Percentiles rank a stretch among this genome's conserved stretches.
Evolutionary conservation across 2,329 filamentous ascomycete species (phyloP).

Genomic region (Aspergillus quadricinctus): DNA sequence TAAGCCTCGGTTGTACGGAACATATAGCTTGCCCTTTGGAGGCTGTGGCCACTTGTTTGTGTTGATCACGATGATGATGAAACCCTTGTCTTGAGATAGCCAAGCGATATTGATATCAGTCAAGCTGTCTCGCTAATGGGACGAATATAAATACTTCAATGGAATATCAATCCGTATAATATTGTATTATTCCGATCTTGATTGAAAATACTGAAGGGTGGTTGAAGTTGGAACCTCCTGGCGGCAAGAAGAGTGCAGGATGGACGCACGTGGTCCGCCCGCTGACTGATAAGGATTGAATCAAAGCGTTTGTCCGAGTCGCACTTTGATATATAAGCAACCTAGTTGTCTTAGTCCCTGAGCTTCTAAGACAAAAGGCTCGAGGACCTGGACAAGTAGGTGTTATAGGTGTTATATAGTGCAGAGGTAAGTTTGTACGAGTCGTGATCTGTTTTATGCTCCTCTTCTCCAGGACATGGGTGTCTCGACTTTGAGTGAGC

Average conservation of each 20-base stretch:
- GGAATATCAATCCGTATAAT: neutral
- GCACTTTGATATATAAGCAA: neutral
- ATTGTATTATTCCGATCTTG: neutral
- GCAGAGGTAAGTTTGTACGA: neutral
- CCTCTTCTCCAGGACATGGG: neutral
- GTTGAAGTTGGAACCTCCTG: neutral
- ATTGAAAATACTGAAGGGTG: neutral
- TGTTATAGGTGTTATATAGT: neutral
- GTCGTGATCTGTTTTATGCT: neutral
- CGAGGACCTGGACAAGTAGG: neutral
- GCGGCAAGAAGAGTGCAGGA: neutral
- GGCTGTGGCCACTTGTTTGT: neutral
- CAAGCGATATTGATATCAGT: neutral
- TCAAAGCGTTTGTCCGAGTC: neutral
- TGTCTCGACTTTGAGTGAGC: neutral
- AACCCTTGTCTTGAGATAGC: neutral
- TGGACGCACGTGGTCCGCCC: neutral
- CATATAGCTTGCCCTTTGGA: slow-evolving; percentile 1
- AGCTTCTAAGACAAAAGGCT: neutral
- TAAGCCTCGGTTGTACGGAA: slow-evolving; percentile 2
- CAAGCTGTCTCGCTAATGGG: neutral
- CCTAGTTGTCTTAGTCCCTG: neutral
- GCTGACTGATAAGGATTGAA: neutral
- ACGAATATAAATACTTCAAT: neutral
- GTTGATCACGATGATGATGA: slow-evolving; percentile 8